phyloP scores from a whole-genome alignment of 2,329 filamentous ascomycete genomes.

The Graphiopsis chlorocephala region DNA sequence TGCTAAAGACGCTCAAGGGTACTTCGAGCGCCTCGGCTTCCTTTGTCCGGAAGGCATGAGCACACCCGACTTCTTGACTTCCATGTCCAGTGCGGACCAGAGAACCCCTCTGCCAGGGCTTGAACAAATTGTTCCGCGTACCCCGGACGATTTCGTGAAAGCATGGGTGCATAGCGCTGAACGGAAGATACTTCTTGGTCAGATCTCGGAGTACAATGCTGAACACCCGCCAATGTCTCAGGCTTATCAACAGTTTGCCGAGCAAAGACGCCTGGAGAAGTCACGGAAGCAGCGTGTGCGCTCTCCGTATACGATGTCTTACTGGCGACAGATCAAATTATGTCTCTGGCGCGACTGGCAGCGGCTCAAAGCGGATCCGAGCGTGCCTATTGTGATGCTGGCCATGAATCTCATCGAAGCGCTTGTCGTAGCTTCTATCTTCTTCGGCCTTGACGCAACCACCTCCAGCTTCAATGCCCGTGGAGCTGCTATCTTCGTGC shows the following conservation, averaged over 20 bases:
- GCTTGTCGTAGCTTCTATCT: conserved; percentile 72
- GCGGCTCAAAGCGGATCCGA: conserved; percentile 70
- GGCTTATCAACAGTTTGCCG: conserved; percentile 40
- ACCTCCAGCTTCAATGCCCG: conserved; percentile 70
- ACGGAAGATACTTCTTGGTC: conserved; percentile 37
- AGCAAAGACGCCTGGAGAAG: conserved; percentile 40
- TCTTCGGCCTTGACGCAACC: conserved; percentile 64
- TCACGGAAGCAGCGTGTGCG: conserved; percentile 50
- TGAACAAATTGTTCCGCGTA: conserved; percentile 59
- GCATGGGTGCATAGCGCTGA: conserved; percentile 46
- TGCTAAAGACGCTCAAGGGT: conserved; percentile 61
- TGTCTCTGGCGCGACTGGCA: conserved; percentile 75
- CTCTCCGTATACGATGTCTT: conserved; percentile 78
- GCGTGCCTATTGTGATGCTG: conserved; percentile 62
- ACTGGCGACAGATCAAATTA: conserved; percentile 66
- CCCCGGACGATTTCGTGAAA: conserved; percentile 62
- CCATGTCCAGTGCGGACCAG: conserved; percentile 61
- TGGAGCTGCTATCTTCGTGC: conserved; percentile 75
- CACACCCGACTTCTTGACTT: conserved; percentile 72
- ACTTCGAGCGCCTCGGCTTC: conserved; percentile 70
- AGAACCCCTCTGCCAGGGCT: conserved; percentile 53
- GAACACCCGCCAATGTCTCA: conserved; percentile 46
- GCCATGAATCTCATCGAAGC: conserved; percentile 70
- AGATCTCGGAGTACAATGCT: conserved; percentile 51
- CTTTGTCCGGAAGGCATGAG: conserved; percentile 69